Evolutionary conservation across 768 basidiomycete genomes (phyloP).

Genomic region (Rhodotorula paludigena): DNA sequence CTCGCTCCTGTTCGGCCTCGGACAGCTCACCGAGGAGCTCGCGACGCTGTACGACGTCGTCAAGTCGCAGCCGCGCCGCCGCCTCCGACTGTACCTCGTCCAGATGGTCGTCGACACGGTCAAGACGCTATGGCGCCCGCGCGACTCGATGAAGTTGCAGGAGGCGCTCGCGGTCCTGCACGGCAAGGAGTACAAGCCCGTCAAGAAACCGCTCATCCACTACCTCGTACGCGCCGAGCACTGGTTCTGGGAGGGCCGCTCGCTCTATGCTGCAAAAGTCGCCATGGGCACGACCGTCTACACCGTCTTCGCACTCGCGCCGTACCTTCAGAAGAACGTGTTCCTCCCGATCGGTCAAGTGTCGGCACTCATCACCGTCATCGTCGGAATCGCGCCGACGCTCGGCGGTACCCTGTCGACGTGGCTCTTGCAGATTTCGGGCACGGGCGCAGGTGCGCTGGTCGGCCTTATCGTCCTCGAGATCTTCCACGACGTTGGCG

Average conservation of each 20-base stretch:
- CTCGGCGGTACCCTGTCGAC: conserved; percentile 31
- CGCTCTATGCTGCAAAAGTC: conserved; percentile 25
- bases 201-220: background rate
- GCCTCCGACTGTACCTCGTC: conserved; percentile 22
- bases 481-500: conserved; percentile 35
- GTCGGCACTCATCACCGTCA: conserved; percentile 28
- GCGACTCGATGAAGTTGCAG: conserved; percentile 24
- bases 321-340: conserved; percentile 13
- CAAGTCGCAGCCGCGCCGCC: background rate
- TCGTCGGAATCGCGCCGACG: conserved; percentile 32
- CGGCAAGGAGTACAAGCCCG: conserved; percentile 14
- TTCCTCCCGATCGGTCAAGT: conserved; percentile 30
- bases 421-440: conserved; percentile 30
- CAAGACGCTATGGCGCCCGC: background rate
- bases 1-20: conserved; percentile 36
- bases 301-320: conserved; percentile 30
- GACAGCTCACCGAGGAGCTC: conserved; percentile 36
- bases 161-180: conserved; percentile 27
- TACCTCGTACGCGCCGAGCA: conserved; percentile 2
- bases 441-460: conserved; percentile 30
- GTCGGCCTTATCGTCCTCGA: conserved; percentile 35
- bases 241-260: conserved; percentile 26
- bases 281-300: conserved; percentile 33
- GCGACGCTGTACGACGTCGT: conserved; percentile 25
- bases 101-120: conserved; percentile 1